These are phyloP conservation scores for Mitragyna speciosa DNA, from an alignment of 257 asterid genomes.

Conservation along the genomic window DNA sequence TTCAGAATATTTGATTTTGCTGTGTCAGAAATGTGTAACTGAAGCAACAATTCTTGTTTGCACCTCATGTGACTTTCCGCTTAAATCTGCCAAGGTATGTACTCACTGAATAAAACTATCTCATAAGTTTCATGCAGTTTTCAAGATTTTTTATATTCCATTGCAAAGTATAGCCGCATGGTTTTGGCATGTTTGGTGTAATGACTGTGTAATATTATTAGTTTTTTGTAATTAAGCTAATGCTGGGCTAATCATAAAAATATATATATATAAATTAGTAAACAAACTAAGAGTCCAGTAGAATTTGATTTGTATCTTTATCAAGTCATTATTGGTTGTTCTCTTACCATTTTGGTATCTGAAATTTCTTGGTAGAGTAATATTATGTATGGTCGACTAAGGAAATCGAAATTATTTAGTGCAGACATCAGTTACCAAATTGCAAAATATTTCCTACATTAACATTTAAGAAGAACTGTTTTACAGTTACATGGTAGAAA, in stretches of 20 bases:
- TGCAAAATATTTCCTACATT: background rate
- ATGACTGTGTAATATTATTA: too few species aligned
- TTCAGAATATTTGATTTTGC: slow-evolving; percentile 1
- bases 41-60: background rate
- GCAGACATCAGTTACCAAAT: background rate
- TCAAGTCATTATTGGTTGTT: background rate
- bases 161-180: background rate
- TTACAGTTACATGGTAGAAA: background rate
- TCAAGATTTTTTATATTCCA: background rate
- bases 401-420: background rate
- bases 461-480: background rate
- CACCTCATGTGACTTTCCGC: background rate
- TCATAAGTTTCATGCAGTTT: background rate
- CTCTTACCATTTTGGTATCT: too few species aligned
- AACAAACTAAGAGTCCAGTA: background rate
- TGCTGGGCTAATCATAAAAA: too few species aligned
- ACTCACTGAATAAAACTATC: background rate
- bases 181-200: background rate
- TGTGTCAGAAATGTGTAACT: background rate
- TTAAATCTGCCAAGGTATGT: background rate
- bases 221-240: too few species aligned
- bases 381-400: background rate
- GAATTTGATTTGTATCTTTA: background rate
- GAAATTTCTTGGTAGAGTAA: background rate
- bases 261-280: too few species aligned